Conservation (phyloP, 164 flowering plant genomes). For the Pachysandra terminalis region DNA sequence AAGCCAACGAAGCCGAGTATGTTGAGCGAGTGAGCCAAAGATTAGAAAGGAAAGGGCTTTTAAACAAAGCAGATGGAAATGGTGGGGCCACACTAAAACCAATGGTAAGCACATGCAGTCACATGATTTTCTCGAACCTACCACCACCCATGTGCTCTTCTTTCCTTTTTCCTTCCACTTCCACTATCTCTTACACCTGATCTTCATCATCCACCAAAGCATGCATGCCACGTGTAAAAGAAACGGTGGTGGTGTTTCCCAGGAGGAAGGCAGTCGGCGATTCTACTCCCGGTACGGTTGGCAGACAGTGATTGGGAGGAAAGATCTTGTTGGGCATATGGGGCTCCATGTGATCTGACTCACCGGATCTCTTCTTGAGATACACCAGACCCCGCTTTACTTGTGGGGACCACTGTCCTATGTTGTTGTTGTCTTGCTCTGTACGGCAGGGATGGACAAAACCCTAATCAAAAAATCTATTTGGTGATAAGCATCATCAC, state of each 20-base stretch:
- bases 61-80: not conserved
- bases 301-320: not conserved
- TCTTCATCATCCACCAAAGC: not conserved
- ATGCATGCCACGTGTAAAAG: constrained; percentile 1
- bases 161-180: not conserved
- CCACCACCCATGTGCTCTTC: constrained; percentile 12
- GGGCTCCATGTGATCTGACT: not conserved
- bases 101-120: constrained; percentile 16
- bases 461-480: too few relatives aligned
- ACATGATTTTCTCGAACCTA: constrained; percentile 14
- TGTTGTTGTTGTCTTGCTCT: too few relatives aligned
- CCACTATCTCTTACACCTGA: not conserved
- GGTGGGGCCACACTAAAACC: constrained; percentile 1
- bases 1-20: too few relatives aligned
- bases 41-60: not conserved
- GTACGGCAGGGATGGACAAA: too few relatives aligned
- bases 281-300: not conserved
- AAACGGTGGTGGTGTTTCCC: not conserved
- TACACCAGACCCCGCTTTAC: not conserved
- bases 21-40: not conserved
- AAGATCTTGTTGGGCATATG: not conserved
- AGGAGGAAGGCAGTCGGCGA: not conserved
- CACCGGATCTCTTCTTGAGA: not conserved
- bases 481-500: constrained; percentile 1
- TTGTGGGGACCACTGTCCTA: too few relatives aligned